Evolutionary conservation across 768 basidiomycete species (phyloP), one percentile per base, ranked within the genome.

Genomic region (Trametes villosa): DNA sequence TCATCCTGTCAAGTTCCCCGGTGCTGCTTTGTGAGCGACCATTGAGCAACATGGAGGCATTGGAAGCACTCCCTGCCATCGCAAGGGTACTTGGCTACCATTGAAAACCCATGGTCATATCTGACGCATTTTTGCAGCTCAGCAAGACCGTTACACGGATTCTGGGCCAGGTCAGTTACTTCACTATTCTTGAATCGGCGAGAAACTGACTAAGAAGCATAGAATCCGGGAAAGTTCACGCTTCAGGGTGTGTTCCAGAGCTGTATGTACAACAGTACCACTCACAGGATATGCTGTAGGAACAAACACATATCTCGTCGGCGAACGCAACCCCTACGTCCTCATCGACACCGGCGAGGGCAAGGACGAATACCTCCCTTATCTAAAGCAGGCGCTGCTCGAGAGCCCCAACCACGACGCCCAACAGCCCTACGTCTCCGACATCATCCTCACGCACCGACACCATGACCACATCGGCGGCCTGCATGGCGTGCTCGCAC

Each of bases 211-310:
- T 45, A 9, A 45, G 9, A 12, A 49, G 26, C 38, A 46, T 50
- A 94, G 90, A 96, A 96, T 68, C 92, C 94, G 9, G 89, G 93
- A 3, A 87, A 90, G 67, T 94, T 92, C 71, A 94, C 93, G 0
- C 78, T 96, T 0, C 92, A 95, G 79, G 94, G 92, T 88, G 40
- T 26, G 44, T 22, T 26, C 8, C 44, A 45, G 9, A 9, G 12
- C 6, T 7, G 9, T 20, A 9, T 9, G 41, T 9, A 42, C 9
- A 22, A 22, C 22, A n/a, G 9, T n/a, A 7, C 9, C 57, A 4
- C 9, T 33, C 53, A 45, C 12, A 59, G 17, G n/a, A 5, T 48
- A 24, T 22, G 6, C 7, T 17, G 8, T 54, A 92, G 92, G 94
- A 20, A 96, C 94, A 3, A 95, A 96, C 70, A 95, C 94, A 2